Evolutionary conservation across 345 rosid species (phyloP).

Genomic region (Lepidium aucheri): DNA sequence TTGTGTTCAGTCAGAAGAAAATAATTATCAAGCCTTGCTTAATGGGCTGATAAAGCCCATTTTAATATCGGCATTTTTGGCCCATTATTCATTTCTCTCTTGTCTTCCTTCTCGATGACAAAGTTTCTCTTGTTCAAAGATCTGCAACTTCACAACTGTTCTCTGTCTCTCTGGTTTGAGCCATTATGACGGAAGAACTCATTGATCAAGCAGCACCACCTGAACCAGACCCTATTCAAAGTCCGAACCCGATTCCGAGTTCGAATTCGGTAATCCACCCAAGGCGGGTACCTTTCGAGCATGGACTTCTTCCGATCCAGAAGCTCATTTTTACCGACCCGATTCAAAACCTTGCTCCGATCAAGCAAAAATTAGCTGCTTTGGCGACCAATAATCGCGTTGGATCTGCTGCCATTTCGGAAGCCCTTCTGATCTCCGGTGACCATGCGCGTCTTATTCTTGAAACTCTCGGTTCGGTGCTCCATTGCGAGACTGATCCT

Average conservation of each 20-base stretch:
- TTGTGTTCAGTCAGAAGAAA: background rate
- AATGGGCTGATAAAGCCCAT: conserved; percentile 11
- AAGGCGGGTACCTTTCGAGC: conserved; percentile 90
- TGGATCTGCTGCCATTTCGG: conserved; percentile 54
- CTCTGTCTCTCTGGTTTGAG: background rate
- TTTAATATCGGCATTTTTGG: background rate
- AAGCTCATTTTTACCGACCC: conserved; percentile 79
- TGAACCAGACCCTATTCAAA: conserved; percentile 21
- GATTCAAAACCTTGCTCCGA: conserved; percentile 51
- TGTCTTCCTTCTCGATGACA: background rate
- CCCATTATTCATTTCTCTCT: background rate
- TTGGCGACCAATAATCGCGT: conserved; percentile 40
- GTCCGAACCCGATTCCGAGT: conserved; percentile 3
- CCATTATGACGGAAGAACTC: conserved; percentile 41
- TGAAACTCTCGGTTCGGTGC: conserved; percentile 77
- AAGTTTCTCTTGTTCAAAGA: background rate
- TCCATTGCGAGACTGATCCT: conserved; percentile 70
- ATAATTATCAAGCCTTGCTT: background rate
- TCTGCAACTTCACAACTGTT: conserved; percentile 22
- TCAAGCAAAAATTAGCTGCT: conserved; percentile 47
- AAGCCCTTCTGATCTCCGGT: conserved; percentile 70
- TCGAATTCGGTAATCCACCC: conserved; percentile 55
- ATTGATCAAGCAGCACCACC: conserved; percentile 37
- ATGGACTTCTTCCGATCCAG: conserved; percentile 86
- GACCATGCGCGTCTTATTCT: conserved; percentile 83